Evolutionary conservation across 352 stramenopile species (phyloP).

Genomic region (Phytophthora aleatoria): DNA sequence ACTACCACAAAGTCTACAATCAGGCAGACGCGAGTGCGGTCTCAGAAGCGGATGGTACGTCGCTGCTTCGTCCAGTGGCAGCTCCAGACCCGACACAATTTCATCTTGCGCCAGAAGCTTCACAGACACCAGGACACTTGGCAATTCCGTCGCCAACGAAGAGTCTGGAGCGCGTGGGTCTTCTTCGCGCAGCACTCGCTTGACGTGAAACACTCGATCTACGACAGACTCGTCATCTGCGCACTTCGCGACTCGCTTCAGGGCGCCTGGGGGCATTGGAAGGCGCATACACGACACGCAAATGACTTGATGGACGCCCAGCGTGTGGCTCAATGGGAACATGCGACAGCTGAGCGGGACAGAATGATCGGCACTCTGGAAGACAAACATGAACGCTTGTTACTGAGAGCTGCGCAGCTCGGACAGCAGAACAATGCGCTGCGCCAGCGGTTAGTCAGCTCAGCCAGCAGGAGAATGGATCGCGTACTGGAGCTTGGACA

Average conservation of each 20-base stretch:
- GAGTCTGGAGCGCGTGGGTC: conserved; percentile 17
- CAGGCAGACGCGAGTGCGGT: conserved; percentile 3
- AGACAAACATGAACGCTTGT: conserved; percentile 23
- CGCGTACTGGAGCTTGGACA: conserved; percentile 3
- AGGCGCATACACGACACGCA: conserved; percentile 10
- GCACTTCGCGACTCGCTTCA: conserved; percentile 21
- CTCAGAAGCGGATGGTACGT: conserved; percentile 7
- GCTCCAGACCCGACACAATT: background rate
- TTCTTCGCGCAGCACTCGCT: conserved; percentile 16
- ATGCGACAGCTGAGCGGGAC: conserved; percentile 13
- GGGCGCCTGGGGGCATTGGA: conserved; percentile 24
- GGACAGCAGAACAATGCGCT: conserved; percentile 24
- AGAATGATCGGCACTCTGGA: conserved; percentile 15
- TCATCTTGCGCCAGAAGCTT: conserved; percentile 15
- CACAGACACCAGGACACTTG: conserved; percentile 9
- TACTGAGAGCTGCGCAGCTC: conserved; percentile 17
- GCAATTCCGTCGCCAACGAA: conserved; percentile 7
- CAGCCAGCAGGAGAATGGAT: conserved; percentile 13
- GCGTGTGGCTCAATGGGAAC: conserved; percentile 14
- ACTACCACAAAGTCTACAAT: conserved; percentile 10
- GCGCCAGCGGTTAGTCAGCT: conserved; percentile 3
- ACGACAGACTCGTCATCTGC: conserved; percentile 25
- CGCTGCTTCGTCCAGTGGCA: conserved; percentile 24
- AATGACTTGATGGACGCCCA: conserved; percentile 15
- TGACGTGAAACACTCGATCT: conserved; percentile 20